Base-by-base conservation (phyloP, 805 yeast species). In the Maudiozyma bulderi region DNA sequence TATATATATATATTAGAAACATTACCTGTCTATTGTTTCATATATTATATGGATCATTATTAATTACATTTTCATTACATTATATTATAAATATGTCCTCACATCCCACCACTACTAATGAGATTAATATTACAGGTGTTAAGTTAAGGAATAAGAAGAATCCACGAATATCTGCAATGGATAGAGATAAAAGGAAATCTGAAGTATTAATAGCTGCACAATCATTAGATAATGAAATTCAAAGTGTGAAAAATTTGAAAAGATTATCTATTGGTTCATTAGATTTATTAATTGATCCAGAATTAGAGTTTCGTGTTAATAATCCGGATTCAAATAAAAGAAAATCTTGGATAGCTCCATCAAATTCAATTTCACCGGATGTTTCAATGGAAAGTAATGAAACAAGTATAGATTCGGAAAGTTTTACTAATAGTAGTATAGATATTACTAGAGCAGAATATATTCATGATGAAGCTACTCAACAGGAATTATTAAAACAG, bases 161-260 rank as follows among this genome's bases (percentile, higher is more conserved):
- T 20, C 26, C 26, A 20, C 38, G 8, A 35, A 35, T 35, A 35
- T 35, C 26, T 4, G 38, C 13, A 35, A n/a, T n/a, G 10, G 44
- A 45, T 10, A 46, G 44, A 37, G 60, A 65, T 9, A 70, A 69
- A 49, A 56, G 76, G 41, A 71, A 72, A 50, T 70, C 76, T 48
- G 69, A 77, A 58, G 70, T 73, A 45, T 56, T 72, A 41, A 74
- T 77, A 35, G 95, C 95, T 2, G 89, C 87, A 3, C 80, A 80
- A 56, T 87, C 88, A 6, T 77, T 86, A 43, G 87, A 85, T 58
- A 81, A 78, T 52, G 93, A 86, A 60, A 73, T 84, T 53, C 79
- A 80, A 64, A 80, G 81, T 62, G 86, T 86, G 52, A 79, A 84
- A 37, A 84, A 86, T 20, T 68, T 86, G 54, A 86, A 86, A 61